Base-by-base conservation (phyloP, 2,329 filamentous ascomycete species). In the Neofusicoccum cordaticola region DNA sequence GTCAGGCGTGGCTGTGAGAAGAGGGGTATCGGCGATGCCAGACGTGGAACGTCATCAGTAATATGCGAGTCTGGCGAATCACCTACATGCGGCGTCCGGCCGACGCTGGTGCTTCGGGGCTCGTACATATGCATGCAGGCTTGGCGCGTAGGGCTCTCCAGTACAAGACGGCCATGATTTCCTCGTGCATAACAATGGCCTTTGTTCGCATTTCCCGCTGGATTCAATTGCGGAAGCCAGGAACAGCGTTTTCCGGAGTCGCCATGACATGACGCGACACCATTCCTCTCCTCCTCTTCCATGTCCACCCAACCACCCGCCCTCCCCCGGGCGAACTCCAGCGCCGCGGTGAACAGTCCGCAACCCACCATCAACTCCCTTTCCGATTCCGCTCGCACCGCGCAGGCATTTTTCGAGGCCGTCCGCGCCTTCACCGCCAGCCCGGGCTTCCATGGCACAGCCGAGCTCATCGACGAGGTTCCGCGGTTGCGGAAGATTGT, bases 401-500 rank as follows among this genome's bases (percentile, higher is more conserved):
- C 56, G 0, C 56, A 60, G 17, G 39, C 56, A 17, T 60, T 60
- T 42, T 60, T 60, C 27, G 56, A 60, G 3, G 42, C 56, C 9
- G 56, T 47, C 4, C 56, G 56, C n/a, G 56, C 56, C 41, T 60
- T 60, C 31, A 47, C 56, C 2, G 31, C 56, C 4, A 31, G 17
- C 2, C n/a, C 42, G 9, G 47, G 19, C 11, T 60, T 60, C 56
- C 56, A 60, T 31, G 56, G 56, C 56, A 60, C 56, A 9, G 56
- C 56, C 9, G 56, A 60, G 56, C 56, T 60, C 41, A 47, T 60
- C n/a, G 56, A 60, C 56, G 56, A 60, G 42, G 42, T 60, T 3
- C 56, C 56, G 56, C 56, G 56, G 22, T 42, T 60, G 56, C 56
- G 56, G 27, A 35, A 37, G 27, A 13, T 60, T 3, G 41, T 37